Evolutionary conservation across 306 rosid species (phyloP).

Genomic region (Vachellia pachyceras): DNA sequence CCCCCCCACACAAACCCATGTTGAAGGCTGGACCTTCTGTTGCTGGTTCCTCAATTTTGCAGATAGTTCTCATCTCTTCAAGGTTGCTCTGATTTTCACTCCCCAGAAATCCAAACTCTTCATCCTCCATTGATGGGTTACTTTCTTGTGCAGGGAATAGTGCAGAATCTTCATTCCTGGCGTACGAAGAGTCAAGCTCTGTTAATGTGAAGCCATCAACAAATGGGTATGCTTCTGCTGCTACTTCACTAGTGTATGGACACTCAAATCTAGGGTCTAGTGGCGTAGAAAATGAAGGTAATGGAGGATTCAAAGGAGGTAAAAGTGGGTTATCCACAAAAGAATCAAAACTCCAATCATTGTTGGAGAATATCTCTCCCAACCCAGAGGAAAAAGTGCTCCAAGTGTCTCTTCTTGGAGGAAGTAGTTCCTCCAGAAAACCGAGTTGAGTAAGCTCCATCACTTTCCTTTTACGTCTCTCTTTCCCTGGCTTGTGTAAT

Average conservation of each 20-base stretch:
- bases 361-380: conserved; percentile 61
- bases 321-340: conserved; percentile 67
- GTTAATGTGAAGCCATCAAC: conserved; percentile 65
- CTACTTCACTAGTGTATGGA: conserved; percentile 49
- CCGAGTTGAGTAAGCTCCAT: conserved; percentile 94
- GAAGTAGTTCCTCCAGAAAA: conserved; percentile 79
- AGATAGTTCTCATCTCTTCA: conserved; percentile 47
- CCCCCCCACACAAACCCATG: conserved; percentile 69
- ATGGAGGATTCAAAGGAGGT: conserved; percentile 54
- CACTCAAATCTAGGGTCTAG: conserved; percentile 68
- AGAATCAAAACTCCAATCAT: conserved; percentile 67
- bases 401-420: conserved; percentile 82
- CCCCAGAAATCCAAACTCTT: conserved; percentile 66
- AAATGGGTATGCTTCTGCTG: conserved; percentile 56
- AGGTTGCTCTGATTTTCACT: conserved; percentile 48
- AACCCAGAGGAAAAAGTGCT: conserved; percentile 56
- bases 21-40: conserved; percentile 58
- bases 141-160: conserved; percentile 63
- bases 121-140: conserved; percentile 66
- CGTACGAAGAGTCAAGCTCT: conserved; percentile 60
- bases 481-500: not conserved
- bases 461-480: conserved; percentile 32
- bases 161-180: conserved; percentile 47
- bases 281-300: conserved; percentile 59
- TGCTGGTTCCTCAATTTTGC: conserved; percentile 74